Percentiles rank a stretch among this genome's conserved stretches.
These are phyloP conservation scores for Physcomitrium patens DNA, from an alignment of 225 moss, liverwort and hornwort genomes.

Conservation along the genomic window DNA sequence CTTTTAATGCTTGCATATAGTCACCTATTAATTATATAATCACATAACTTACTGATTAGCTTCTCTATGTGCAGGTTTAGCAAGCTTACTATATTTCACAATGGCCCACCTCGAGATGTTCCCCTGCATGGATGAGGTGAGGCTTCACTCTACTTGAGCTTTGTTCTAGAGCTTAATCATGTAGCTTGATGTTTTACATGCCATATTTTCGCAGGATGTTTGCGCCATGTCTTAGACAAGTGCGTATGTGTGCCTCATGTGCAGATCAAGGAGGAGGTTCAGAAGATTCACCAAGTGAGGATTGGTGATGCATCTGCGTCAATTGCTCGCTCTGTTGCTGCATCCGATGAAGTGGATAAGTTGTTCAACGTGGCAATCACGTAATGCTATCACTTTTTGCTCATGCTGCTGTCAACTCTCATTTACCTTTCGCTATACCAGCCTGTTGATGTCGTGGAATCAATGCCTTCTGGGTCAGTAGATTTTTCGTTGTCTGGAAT, in stretches of 20 bases:
- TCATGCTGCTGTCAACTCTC: not conserved
- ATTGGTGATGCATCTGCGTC: conserved; percentile 11
- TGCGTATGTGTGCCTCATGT: not conserved
- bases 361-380: conserved; percentile 28
- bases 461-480: no score
- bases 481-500: not conserved
- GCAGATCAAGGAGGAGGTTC: conserved; percentile 30
- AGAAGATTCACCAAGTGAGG: conserved; percentile 14
- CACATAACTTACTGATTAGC: not conserved
- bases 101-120: conserved; percentile 22
- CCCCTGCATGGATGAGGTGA: conserved; percentile 25
- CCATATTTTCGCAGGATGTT: not conserved
- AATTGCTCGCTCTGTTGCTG: not conserved
- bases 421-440: not conserved
- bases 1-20: not conserved
- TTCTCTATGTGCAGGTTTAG: not conserved
- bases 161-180: not conserved
- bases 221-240: not conserved
- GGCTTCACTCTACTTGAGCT: not conserved
- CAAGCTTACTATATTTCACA: not conserved
- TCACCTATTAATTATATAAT: no score
- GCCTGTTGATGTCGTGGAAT: not conserved
- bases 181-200: not conserved
- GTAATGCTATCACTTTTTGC: not conserved
- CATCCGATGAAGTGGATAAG: conserved; percentile 31